A percentile compares a stretch with the other conserved stretches of the same genome.
phyloP scores from a whole-genome alignment of 768 basidiomycete species.

The Termitomyces sp. region DNA sequence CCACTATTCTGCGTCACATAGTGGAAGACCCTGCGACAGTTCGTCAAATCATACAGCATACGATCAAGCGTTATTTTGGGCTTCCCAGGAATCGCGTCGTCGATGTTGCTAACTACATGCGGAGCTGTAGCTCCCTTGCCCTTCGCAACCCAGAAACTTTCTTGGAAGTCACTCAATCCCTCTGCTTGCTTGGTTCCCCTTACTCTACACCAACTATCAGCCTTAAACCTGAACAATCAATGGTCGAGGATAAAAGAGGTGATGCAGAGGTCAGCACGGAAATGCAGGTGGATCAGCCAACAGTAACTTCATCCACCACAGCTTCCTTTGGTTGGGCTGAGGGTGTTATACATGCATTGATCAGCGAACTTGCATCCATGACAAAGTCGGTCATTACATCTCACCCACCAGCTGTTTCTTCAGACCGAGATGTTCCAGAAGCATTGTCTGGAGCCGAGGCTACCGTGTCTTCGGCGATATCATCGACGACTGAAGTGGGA shows the following conservation, averaged over 20 bases:
- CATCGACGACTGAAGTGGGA: slow-evolving; percentile 1
- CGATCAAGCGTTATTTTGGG: slow-evolving; percentile 76
- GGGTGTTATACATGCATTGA: slow-evolving; percentile 61
- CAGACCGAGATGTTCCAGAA: neutral
- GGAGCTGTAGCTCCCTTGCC: slow-evolving; percentile 72
- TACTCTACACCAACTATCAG: slow-evolving; percentile 55
- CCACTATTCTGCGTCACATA: slow-evolving; percentile 86
- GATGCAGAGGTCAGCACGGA: slow-evolving; percentile 29
- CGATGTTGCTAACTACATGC: slow-evolving; percentile 71
- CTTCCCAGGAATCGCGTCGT: slow-evolving; percentile 62
- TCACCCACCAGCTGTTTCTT: slow-evolving; percentile 9
- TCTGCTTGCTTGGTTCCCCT: slow-evolving; percentile 71
- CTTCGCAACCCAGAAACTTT: slow-evolving; percentile 77
- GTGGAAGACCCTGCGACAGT: slow-evolving; percentile 72
- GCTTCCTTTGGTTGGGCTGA: slow-evolving; percentile 45
- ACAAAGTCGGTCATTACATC: slow-evolving; percentile 42
- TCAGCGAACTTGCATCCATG: slow-evolving; percentile 63
- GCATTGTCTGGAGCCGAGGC: neutral
- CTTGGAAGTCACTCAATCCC: slow-evolving; percentile 62
- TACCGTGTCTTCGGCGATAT: neutral
- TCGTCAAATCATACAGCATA: slow-evolving; percentile 71
- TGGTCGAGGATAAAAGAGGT: slow-evolving; percentile 18
- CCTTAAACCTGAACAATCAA: slow-evolving; percentile 37
- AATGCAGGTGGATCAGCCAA: slow-evolving; percentile 55
- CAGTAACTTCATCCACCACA: slow-evolving; percentile 11